A percentile compares a stretch with the other conserved stretches of the same genome.
These are phyloP conservation scores for Fusarium stilboides DNA, from an alignment of 2,329 filamentous ascomycete species.

Conservation along the genomic window DNA sequence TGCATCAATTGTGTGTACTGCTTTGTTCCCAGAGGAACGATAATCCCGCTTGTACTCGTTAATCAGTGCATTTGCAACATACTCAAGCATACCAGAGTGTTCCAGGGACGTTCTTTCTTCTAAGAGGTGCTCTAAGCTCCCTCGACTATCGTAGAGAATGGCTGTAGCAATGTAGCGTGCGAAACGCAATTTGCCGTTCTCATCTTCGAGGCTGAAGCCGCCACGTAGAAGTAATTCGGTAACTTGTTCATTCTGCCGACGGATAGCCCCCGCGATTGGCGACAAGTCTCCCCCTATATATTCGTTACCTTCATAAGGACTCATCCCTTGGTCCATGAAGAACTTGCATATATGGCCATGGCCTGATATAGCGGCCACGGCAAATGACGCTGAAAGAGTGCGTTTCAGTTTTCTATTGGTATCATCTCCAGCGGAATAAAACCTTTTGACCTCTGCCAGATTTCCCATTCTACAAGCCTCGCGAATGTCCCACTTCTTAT, in stretches of 20 bases:
- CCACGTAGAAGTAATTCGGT: neutral
- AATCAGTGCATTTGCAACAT: too few relatives aligned
- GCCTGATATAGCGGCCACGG: neutral
- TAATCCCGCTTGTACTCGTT: too few relatives aligned
- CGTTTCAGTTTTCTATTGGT: rapidly evolving
- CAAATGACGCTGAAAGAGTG: neutral
- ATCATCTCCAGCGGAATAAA: neutral
- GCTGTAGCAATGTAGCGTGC: too few relatives aligned
- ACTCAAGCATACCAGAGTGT: too few relatives aligned
- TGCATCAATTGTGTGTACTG: neutral
- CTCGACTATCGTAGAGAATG: too few relatives aligned
- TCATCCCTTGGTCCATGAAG: rapidly evolving
- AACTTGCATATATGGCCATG: neutral
- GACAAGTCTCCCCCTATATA: neutral
- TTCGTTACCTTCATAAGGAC: neutral
- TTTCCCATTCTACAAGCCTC: neutral
- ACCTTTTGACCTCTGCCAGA: neutral
- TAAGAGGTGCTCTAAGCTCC: too few relatives aligned
- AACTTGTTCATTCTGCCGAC: neutral
- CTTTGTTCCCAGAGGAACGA: too few relatives aligned
- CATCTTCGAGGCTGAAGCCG: too few relatives aligned
- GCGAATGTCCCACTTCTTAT: rapidly evolving
- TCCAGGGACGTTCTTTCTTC: too few relatives aligned
- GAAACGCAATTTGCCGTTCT: too few relatives aligned
- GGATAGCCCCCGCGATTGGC: neutral